These are phyloP conservation scores for Floccularia luteovirens DNA, from an alignment of 768 basidiomycete genomes.

Conservation along the genomic window DNA sequence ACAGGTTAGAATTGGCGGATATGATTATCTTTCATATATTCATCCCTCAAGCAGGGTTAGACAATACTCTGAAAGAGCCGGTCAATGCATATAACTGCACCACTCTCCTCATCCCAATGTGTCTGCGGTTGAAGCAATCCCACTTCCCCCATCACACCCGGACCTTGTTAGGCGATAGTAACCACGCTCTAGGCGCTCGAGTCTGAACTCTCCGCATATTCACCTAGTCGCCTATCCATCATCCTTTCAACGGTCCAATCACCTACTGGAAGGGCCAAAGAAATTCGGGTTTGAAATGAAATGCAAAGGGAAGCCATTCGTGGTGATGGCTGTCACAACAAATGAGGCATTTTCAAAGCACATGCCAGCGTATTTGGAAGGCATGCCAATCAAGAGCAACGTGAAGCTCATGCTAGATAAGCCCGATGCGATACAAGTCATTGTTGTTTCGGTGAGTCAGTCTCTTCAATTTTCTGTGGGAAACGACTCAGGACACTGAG, in stretches of 20 bases:
- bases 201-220: conserved; percentile 12
- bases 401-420: conserved; percentile 25
- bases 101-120: background rate
- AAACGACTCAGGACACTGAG: conserved; percentile 25
- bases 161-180: background rate
- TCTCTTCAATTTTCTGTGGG: conserved; percentile 12
- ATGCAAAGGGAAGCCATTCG: conserved; percentile 31
- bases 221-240: conserved; percentile 5
- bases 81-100: background rate
- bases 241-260: conserved; percentile 5
- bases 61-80: background rate
- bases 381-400: conserved; percentile 22
- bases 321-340: conserved; percentile 37
- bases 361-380: conserved; percentile 26
- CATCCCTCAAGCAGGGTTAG: background rate
- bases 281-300: conserved; percentile 19
- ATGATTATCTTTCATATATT: background rate
- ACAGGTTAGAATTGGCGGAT: too few species aligned
- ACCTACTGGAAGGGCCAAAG: conserved; percentile 12
- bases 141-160: conserved; percentile 21
- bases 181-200: background rate
- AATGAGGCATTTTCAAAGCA: conserved; percentile 28
- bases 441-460: conserved; percentile 39
- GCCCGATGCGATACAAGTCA: conserved; percentile 37
- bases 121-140: background rate